Conservation (phyloP, 2,329 filamentous ascomycete genomes). For the Thelonectria olida region DNA sequence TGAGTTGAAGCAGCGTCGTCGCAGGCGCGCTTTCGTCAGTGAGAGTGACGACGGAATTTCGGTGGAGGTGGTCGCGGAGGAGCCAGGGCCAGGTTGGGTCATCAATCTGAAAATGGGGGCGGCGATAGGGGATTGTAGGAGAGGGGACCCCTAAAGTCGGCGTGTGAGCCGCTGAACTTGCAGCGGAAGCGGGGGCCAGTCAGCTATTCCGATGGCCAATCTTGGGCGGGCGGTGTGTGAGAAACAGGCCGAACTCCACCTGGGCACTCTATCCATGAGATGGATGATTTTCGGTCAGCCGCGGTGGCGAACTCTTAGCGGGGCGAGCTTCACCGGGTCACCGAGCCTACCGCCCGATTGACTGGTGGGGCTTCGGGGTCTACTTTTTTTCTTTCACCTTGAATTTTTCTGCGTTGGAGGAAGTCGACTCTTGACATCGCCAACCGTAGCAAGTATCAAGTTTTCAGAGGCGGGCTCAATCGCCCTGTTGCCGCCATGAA, state of each 20-base stretch:
- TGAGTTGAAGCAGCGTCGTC: slow-evolving; percentile 28
- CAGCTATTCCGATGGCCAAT: not conserved
- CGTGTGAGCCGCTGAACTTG: slow-evolving; percentile 5
- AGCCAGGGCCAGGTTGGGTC: slow-evolving; percentile 32
- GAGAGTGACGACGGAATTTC: slow-evolving; percentile 37
- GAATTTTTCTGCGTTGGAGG: slow-evolving; percentile 38
- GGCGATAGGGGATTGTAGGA: slow-evolving; percentile 21
- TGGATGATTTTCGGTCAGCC: slow-evolving; percentile 23
- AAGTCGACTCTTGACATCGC: slow-evolving; percentile 19
- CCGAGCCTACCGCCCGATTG: slow-evolving; percentile 23
- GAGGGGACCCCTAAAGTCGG: slow-evolving; percentile 14
- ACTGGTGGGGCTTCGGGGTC: slow-evolving; percentile 31
- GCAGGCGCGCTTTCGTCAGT: slow-evolving; percentile 31
- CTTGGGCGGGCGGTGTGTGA: slow-evolving; percentile 13
- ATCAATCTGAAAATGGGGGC: slow-evolving; percentile 22
- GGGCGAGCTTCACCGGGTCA: slow-evolving; percentile 31
- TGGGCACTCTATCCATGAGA: too few relatives aligned
- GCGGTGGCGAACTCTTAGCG: slow-evolving; percentile 22
- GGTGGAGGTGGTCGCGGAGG: slow-evolving; percentile 38
- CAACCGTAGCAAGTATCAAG: slow-evolving; percentile 26
- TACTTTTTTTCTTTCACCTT: slow-evolving; percentile 39
- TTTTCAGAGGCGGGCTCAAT: slow-evolving; percentile 24
- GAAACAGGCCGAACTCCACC: slow-evolving; percentile 1
- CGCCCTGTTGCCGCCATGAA: slow-evolving; percentile 65
- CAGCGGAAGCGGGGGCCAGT: slow-evolving; percentile 6